A percentile compares a stretch with the other conserved stretches of the same genome.
Conservation (phyloP, 805 yeast species). For the Brettanomyces sp. region DNA sequence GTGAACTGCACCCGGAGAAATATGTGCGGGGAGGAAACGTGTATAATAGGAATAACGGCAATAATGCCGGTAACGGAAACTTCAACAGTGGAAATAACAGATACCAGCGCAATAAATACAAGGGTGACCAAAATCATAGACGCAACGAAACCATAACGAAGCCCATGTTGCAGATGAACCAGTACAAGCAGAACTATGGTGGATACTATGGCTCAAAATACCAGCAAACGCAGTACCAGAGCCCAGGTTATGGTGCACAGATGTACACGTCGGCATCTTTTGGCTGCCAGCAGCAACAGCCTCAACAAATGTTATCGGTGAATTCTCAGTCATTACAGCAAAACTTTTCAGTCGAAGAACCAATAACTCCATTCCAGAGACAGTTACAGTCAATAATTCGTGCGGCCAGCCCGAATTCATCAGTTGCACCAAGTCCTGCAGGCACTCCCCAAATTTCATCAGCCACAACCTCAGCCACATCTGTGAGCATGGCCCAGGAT, state of each 20-base stretch:
- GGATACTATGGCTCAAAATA: not conserved
- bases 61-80: not conserved
- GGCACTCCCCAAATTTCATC: not conserved
- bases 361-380: not conserved
- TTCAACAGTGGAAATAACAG: not conserved
- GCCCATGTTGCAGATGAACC: not conserved
- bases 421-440: not conserved
- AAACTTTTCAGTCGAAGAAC: not conserved
- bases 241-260: no score
- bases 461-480: not conserved
- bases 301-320: not conserved
- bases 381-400: not conserved
- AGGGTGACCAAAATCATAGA: not conserved
- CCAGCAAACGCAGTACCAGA: slow-evolving; percentile 1
- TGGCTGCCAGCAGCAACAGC: slow-evolving; percentile 2
- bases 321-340: not conserved
- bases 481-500: not conserved
- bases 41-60: not conserved
- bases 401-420: not conserved
- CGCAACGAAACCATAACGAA: not conserved
- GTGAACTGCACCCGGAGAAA: not conserved
- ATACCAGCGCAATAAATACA: not conserved
- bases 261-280: no score
- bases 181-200: not conserved
- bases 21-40: not conserved